Base-by-base conservation (phyloP, 345 rosid genomes). In the Isatis tinctoria region DNA sequence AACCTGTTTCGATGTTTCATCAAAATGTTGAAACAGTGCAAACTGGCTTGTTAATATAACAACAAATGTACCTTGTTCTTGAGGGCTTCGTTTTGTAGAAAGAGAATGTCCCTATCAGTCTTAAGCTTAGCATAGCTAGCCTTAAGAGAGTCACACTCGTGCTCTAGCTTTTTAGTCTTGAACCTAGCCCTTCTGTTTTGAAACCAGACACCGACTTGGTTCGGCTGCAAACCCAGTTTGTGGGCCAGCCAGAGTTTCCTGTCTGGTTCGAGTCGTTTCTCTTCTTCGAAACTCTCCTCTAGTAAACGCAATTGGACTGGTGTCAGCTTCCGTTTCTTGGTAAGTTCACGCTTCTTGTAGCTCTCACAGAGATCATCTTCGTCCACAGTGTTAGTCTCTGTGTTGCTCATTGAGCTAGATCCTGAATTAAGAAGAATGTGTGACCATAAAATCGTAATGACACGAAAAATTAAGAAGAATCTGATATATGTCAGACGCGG, bases 121-220 rank as follows among this genome's bases (percentile, higher is more conserved):
- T 85, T 84, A 68, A 90, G 96, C 72, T 72, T 82, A 27, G 83
- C 85, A 49, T 78, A 88, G 78, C 80, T 66, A 56, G 79, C 80
- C 74, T 78, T 83, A 65, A 92, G 77, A 6, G 80, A 69, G 30
- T 82, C 84, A 17, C 80, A 87, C 44, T 90, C 90, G 75, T 77
- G 78, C 56, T 84, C 95, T 20, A 92, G 84, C 76, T 87, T 88
- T 66, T 86, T 91, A 72, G 82, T 85, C 87, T 85, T 90, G 75
- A 60, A 87, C 36, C 91, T 82, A 30, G 93, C 98, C 18, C 92
- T 83, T 16, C 95, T 82, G 76, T 88, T 92, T 66, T 90, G 91
- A 77, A 88, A 90, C 97, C 98, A 92, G 54, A 90, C 81, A 8
- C 91, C 87, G 32, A 88, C 91, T 76, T 92, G 98, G 53, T 84